Evolutionary conservation across 441 rosid genomes (phyloP).

Genomic region (Omphalea diandra): DNA sequence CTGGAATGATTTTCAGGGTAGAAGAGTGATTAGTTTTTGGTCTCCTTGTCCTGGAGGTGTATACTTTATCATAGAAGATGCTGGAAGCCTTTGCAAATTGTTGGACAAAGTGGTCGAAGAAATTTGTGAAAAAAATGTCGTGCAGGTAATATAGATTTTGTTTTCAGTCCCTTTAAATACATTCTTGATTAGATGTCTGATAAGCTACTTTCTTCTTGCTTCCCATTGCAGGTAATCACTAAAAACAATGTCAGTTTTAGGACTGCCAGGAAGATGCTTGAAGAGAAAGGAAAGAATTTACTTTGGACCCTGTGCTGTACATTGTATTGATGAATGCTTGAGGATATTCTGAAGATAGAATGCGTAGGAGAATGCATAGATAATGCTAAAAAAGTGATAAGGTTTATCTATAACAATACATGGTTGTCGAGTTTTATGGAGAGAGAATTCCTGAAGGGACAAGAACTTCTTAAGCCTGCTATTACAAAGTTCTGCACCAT

Average conservation of each 20-base stretch:
- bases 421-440: conserved; percentile 61
- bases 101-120: conserved; percentile 86
- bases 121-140: conserved; percentile 84
- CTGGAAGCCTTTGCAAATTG: conserved; percentile 52
- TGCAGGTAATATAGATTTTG: conserved; percentile 45
- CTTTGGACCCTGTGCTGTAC: conserved; percentile 85
- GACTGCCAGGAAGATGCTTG: conserved; percentile 86
- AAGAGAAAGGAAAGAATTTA: conserved; percentile 77
- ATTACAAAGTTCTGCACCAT: conserved; percentile 43
- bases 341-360: conserved; percentile 65
- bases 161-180: too few relatives aligned
- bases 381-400: conserved; percentile 71
- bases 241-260: conserved; percentile 54
- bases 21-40: conserved; percentile 63
- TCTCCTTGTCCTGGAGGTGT: conserved; percentile 74
- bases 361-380: conserved; percentile 69
- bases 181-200: conserved; percentile 7
- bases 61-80: conserved; percentile 63
- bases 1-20: conserved; percentile 71
- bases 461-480: conserved; percentile 75
- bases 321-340: conserved; percentile 74
- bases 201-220: conserved; percentile 8
- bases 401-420: conserved; percentile 54
- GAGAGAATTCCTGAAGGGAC: conserved; percentile 65
- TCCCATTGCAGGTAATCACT: conserved; percentile 55